Conservation (phyloP, 768 basidiomycete species). For the Leccinum disarticulatum region DNA sequence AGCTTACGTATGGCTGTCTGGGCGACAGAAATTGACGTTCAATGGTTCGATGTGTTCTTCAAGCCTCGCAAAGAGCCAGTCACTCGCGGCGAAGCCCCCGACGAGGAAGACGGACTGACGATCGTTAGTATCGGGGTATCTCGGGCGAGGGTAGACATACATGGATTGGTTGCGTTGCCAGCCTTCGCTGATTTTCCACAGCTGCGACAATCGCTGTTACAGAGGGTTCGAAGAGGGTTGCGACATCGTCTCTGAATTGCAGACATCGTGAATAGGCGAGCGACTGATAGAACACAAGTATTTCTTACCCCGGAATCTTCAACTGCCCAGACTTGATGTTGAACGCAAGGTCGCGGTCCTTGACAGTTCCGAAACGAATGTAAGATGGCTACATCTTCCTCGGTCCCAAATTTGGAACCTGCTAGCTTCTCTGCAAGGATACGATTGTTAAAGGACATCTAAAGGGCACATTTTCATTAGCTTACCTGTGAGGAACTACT, state of each 20-base stretch:
- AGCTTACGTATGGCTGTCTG: slow-evolving; percentile 50
- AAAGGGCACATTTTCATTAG: neutral
- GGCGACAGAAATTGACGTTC: slow-evolving; percentile 44
- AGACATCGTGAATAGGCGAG: neutral
- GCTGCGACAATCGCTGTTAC: slow-evolving; percentile 20
- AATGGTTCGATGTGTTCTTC: slow-evolving; percentile 32
- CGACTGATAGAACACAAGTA: too few species aligned
- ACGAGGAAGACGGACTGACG: slow-evolving; percentile 39
- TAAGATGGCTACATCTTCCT: slow-evolving; percentile 46
- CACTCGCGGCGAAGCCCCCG: slow-evolving; percentile 46
- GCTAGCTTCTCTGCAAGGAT: slow-evolving; percentile 37
- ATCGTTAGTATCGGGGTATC: slow-evolving; percentile 4
- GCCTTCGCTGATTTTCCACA: slow-evolving; percentile 23
- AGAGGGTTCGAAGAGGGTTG: slow-evolving; percentile 32
- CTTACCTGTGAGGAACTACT: slow-evolving; percentile 39
- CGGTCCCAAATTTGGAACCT: slow-evolving; percentile 39
- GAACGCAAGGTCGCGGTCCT: slow-evolving; percentile 40
- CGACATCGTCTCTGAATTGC: slow-evolving; percentile 28
- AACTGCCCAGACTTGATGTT: slow-evolving; percentile 49
- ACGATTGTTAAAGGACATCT: neutral
- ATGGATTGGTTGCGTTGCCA: slow-evolving; percentile 22
- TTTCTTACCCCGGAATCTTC: slow-evolving; percentile 37
- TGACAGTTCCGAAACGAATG: slow-evolving; percentile 46
- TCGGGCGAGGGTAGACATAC: slow-evolving; percentile 15
- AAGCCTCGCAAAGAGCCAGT: slow-evolving; percentile 41